Conservation (phyloP, 352 stramenopile genomes). For the Phytophthora tentaculata region DNA sequence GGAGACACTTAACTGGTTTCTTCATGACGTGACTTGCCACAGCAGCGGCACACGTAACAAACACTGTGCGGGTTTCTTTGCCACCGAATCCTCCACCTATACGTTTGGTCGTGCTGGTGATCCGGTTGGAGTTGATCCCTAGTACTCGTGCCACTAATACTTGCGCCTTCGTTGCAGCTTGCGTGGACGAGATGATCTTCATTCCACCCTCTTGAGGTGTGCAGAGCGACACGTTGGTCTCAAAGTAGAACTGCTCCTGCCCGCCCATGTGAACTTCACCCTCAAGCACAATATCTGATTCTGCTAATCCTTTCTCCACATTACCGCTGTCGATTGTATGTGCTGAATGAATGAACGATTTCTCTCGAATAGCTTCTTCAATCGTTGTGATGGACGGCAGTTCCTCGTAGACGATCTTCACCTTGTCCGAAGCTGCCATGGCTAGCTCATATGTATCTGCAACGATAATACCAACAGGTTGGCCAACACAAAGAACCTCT, state of each 20-base stretch:
- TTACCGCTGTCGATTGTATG: slow-evolving; percentile 90
- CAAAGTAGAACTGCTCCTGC: slow-evolving; percentile 97
- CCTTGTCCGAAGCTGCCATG: slow-evolving; percentile 76
- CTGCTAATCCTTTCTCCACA: slow-evolving; percentile 66
- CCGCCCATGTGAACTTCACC: slow-evolving; percentile 91
- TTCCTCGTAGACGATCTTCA: slow-evolving; percentile 91
- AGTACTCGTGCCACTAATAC: slow-evolving; percentile 89
- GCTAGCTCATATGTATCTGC: slow-evolving; percentile 84
- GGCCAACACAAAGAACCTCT: slow-evolving; percentile 76
- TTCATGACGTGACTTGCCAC: slow-evolving; percentile 91
- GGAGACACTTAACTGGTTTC: slow-evolving; percentile 89
- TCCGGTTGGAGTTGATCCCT: slow-evolving; percentile 89
- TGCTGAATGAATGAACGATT: slow-evolving; percentile 89
- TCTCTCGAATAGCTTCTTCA: slow-evolving; percentile 93
- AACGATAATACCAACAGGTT: slow-evolving; percentile 85
- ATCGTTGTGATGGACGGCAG: slow-evolving; percentile 93
- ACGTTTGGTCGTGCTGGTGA: slow-evolving; percentile 93
- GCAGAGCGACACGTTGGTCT: slow-evolving; percentile 89
- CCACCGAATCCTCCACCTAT: slow-evolving; percentile 97
- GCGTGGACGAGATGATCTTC: slow-evolving; percentile 94
- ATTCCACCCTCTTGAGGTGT: slow-evolving; percentile 89
- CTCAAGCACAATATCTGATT: slow-evolving; percentile 80
- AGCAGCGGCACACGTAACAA: slow-evolving; percentile 91
- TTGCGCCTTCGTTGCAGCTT: slow-evolving; percentile 95
- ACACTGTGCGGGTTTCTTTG: slow-evolving; percentile 94